These are phyloP conservation scores for Thielaviopsis punctulata DNA, from an alignment of 2,329 filamentous ascomycete species.

Conservation along the genomic window DNA sequence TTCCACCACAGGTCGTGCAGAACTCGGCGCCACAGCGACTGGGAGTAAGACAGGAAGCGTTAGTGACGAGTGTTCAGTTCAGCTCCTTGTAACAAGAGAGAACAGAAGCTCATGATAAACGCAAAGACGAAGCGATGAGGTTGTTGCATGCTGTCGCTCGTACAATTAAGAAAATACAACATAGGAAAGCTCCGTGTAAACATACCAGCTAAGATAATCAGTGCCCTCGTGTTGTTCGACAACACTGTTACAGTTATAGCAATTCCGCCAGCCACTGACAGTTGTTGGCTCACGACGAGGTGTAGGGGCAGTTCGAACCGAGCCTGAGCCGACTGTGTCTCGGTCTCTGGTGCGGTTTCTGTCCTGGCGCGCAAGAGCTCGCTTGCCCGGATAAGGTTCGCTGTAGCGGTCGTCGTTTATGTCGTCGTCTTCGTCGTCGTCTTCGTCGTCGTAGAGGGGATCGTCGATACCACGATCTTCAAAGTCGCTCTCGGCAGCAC, in stretches of 20 bases:
- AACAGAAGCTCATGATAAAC: neutral
- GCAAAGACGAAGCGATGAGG: neutral
- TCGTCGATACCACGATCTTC: neutral
- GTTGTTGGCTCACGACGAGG: constrained; percentile 31
- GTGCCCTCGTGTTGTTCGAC: constrained; percentile 70
- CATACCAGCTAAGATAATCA: constrained; percentile 77
- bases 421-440: constrained; percentile 6
- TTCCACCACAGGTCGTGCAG: constrained; percentile 67
- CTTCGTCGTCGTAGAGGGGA: constrained; percentile 3
- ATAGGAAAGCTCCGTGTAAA: constrained; percentile 10
- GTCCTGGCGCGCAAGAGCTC: neutral
- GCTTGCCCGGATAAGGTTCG: neutral
- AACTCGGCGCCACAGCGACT: constrained; percentile 69
- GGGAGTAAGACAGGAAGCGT: constrained; percentile 14
- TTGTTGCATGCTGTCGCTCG: neutral
- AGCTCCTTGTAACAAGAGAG: constrained; percentile 8
- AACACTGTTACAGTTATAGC: constrained; percentile 54
- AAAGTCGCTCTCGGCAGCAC: neutral
- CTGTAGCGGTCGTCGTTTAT: constrained; percentile 1
- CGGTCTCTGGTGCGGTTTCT: constrained; percentile 5
- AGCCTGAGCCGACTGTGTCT: constrained; percentile 10
- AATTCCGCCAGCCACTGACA: constrained; percentile 56
- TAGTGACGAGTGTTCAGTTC: constrained; percentile 12
- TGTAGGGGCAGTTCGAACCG: constrained; percentile 10
- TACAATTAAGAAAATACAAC: neutral